Evolutionary conservation across 2,329 filamentous ascomycete species (phyloP), one percentile per base, ranked within the genome.

Genomic region (Aspergillus tamarii): DNA sequence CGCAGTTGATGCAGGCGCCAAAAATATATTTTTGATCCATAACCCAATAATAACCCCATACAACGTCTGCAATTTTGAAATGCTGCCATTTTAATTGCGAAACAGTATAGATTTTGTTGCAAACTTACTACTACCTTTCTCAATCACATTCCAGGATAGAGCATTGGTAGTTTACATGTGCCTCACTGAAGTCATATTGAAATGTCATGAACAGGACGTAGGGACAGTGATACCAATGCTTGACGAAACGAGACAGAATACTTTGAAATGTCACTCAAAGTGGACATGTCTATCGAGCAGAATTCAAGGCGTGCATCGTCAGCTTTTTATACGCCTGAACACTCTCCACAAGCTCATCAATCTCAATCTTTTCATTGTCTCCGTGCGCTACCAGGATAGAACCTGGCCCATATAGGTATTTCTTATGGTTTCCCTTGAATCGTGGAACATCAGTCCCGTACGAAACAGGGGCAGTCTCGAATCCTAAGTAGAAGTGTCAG

Each of bases 361-460:
- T 67, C 5, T 67, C 64, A 19, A 81, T 75, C 39, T 73, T 72
- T 68, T 81, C 78, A 61, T 78, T 73, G 9, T 74, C 73, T 3
- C 78, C 75, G 60, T 81, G 79, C 0, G 79, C 79, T 0, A 78
- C 74, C 5, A 74, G 60, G 50, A 81, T 81, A 7, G 76, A 77
- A 0, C 78, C 79, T 2, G 78, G 79, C 0, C 78, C 78, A 61
- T 80, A 81, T 23, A 81, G 67, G 19, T 78, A 75, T 56, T 76
- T 77, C 46, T 72, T 79, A 48, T 75, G 71, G 21, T 72, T 63
- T 53, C 75, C 67, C 50, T 69, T 71, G 9, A 81, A 69, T 4
- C 77, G 70, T 5, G 78, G 79, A 5, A 78, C 74, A 45, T 81
- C 78, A 2, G 79, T 81, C 0, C 79, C 79, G 61, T 77, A 81